These are phyloP conservation scores for Dothideomycetidae sp. DNA, from an alignment of 2,329 filamentous ascomycete species.

Conservation along the genomic window DNA sequence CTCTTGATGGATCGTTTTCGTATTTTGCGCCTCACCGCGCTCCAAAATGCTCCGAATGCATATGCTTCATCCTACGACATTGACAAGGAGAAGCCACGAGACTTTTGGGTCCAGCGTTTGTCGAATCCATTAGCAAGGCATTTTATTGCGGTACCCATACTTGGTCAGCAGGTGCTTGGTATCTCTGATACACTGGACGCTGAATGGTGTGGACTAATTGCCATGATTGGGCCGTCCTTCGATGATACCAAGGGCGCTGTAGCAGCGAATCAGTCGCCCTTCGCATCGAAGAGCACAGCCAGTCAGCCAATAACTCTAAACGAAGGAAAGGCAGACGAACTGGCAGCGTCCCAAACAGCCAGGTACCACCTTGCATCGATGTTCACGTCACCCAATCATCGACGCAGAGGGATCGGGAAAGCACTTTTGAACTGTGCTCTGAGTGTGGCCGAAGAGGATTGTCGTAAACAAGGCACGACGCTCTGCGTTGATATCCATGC, in stretches of 20 bases:
- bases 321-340: neutral
- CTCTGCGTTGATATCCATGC: conserved; percentile 9
- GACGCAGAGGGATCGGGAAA: conserved; percentile 19
- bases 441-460: conserved; percentile 10
- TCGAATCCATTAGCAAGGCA: conserved; percentile 16
- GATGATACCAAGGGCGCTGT: neutral
- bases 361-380: conserved; percentile 17
- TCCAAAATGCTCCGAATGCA: conserved; percentile 18
- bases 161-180: neutral
- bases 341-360: neutral
- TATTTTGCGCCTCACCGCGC: conserved; percentile 17
- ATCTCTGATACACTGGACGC: conserved; percentile 8
- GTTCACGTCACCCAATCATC: conserved; percentile 18
- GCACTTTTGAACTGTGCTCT: conserved; percentile 18
- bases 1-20: conserved; percentile 10
- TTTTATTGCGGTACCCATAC: conserved; percentile 14
- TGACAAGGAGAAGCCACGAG: conserved; percentile 14
- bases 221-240: conserved; percentile 16
- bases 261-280: conserved; percentile 6
- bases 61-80: conserved; percentile 20
- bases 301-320: neutral
- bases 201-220: conserved; percentile 18
- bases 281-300: conserved; percentile 13
- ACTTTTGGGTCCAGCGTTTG: conserved; percentile 16
- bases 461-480: neutral